Evolutionary conservation across 768 basidiomycete species (phyloP).

Genomic region (Fibroporia radiculosa): DNA sequence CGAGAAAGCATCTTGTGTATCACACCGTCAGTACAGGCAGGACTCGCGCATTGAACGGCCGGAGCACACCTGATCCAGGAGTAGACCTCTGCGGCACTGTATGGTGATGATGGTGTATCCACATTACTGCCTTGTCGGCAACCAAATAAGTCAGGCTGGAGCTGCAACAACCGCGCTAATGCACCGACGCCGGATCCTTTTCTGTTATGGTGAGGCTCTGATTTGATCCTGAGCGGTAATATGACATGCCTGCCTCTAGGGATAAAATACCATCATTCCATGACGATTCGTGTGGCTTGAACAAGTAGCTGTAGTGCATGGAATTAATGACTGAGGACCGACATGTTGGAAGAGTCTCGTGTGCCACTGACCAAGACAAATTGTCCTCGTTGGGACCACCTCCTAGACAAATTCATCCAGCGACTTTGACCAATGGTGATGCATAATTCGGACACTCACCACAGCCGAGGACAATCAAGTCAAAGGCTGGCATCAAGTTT

Average conservation of each 20-base stretch:
- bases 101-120: conserved; percentile 15
- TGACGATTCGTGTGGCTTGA: conserved; percentile 56
- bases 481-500: conserved; percentile 54
- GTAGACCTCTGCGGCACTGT: conserved; percentile 44
- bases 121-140: conserved; percentile 15
- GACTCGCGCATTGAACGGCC: no score
- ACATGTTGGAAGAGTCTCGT: background rate
- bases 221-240: background rate
- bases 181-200: conserved; percentile 85
- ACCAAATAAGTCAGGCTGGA: conserved; percentile 49
- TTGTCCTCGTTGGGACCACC: conserved; percentile 90
- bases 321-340: conserved; percentile 9
- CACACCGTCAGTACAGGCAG: background rate
- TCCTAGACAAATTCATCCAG: conserved; percentile 28
- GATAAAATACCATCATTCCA: conserved; percentile 84
- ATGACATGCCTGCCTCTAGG: conserved; percentile 74
- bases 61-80: conserved; percentile 26
- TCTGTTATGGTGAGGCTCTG: background rate
- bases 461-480: conserved; percentile 66
- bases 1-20: conserved; percentile 60
- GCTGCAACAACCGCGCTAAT: conserved; percentile 49
- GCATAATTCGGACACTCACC: conserved; percentile 13
- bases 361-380: conserved; percentile 61
- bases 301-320: conserved; percentile 60
- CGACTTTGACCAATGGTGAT: background rate